These are phyloP conservation scores for Parafenestella ontariensis DNA, from an alignment of 2,329 filamentous ascomycete genomes.

Conservation along the genomic window DNA sequence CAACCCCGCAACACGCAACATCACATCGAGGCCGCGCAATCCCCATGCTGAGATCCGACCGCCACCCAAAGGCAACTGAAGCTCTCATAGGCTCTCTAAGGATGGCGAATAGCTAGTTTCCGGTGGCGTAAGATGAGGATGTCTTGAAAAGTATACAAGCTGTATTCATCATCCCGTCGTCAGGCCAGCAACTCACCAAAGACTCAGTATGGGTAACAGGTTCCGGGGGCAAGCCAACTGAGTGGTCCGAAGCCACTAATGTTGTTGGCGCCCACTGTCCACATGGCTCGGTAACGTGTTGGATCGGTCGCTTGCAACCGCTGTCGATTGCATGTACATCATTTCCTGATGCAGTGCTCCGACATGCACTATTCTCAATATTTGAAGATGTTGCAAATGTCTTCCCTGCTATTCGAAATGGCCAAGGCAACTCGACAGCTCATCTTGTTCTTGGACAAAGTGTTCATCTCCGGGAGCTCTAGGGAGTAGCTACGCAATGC, in stretches of 20 bases:
- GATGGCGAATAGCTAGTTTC: too few relatives aligned
- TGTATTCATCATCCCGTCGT: too few relatives aligned
- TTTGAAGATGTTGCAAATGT: conserved; percentile 14
- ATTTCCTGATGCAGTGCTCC: not conserved
- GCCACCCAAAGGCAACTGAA: not conserved
- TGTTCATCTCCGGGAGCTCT: not conserved
- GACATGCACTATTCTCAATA: not conserved
- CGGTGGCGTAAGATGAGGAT: too few relatives aligned
- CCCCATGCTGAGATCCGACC: not conserved
- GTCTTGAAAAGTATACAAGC: too few relatives aligned
- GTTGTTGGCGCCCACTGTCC: not conserved
- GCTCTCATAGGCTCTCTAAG: not conserved
- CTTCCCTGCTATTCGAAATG: conserved; percentile 22
- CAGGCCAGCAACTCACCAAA: not conserved
- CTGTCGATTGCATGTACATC: conserved; percentile 1
- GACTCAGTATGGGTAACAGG: not conserved
- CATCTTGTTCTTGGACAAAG: conserved; percentile 3
- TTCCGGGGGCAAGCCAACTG: not conserved
- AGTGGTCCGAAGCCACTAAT: not conserved
- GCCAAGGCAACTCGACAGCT: conserved; percentile 5
- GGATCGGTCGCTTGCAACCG: not conserved
- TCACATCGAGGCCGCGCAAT: conserved; percentile 10
- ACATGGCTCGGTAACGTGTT: not conserved
- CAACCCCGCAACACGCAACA: conserved; percentile 34
- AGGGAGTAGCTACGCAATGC: not conserved